Evolutionary conservation across 75 land plant genomes (phyloP).

Genomic region (Sequoiadendron giganteum): DNA sequence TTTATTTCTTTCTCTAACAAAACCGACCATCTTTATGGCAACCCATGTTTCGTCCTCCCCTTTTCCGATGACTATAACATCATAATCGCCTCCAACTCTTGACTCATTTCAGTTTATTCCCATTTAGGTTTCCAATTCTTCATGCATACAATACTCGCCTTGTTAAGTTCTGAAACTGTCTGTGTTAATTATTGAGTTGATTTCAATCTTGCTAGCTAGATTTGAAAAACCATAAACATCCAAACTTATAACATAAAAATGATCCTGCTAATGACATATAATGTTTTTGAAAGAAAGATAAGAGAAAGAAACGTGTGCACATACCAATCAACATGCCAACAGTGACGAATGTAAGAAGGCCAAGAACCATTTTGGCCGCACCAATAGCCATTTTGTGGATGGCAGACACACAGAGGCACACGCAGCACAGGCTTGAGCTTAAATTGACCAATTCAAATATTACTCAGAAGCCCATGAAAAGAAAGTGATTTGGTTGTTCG

Average conservation of each 20-base stretch:
- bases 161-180: neutral
- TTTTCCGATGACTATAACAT: neutral
- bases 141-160: no score
- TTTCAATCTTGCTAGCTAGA: neutral
- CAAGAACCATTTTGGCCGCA: constrained; percentile 25
- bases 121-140: neutral
- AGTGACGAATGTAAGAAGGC: constrained; percentile 53
- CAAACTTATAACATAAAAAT: no score
- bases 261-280: no score
- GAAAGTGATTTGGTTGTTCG: neutral
- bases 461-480: neutral
- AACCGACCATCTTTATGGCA: no score
- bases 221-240: no score
- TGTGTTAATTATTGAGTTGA: neutral
- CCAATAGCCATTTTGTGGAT: neutral
- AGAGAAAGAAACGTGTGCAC: neutral
- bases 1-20: no score
- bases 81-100: neutral
- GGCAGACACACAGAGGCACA: neutral
- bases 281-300: neutral
- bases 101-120: no score
- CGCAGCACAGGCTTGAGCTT: neutral
- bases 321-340: constrained; percentile 55
- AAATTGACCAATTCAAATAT: neutral
- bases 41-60: no score